Conservation (phyloP, 306 rosid genomes). For the Urtica urens region DNA sequence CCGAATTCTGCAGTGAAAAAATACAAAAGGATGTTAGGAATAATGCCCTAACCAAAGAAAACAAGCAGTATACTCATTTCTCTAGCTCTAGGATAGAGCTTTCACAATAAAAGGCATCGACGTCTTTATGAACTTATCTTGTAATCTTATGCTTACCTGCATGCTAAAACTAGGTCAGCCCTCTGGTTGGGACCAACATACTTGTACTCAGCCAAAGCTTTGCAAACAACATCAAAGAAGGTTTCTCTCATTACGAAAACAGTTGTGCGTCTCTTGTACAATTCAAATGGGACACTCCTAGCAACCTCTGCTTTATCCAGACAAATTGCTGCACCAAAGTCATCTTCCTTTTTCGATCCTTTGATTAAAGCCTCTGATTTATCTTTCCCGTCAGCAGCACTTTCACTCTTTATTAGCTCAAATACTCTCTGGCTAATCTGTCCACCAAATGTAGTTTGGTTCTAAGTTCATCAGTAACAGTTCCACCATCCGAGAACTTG, state of each 20-base stretch:
- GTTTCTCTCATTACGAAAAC: constrained; percentile 47
- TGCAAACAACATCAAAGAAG: constrained; percentile 70
- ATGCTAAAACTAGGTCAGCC: constrained; percentile 66
- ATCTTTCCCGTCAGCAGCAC: constrained; percentile 22
- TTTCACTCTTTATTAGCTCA: constrained; percentile 43
- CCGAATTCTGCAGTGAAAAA: constrained; percentile 49
- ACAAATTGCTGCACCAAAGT: constrained; percentile 4
- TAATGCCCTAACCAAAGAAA: no score
- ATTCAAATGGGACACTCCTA: constrained; percentile 57
- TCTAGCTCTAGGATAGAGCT: no score
- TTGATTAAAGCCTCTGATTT: constrained; percentile 21
- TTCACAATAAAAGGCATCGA: no score
- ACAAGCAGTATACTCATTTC: no score
- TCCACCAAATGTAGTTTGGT: constrained; percentile 17
- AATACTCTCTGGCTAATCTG: constrained; percentile 89
- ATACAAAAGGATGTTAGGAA: constrained; percentile 7
- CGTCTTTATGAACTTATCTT: no score
- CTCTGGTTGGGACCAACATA: constrained; percentile 90
- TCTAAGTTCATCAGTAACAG: no score
- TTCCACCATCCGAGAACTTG: no score
- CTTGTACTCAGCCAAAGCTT: constrained; percentile 73
- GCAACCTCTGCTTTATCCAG: constrained; percentile 22
- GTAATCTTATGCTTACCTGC: constrained; percentile 65
- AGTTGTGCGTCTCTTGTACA: constrained; percentile 73
- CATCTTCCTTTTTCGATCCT: constrained; percentile 21